Evolutionary conservation across 1,139 yeast genomes (phyloP), one percentile per base, ranked within the genome.

Genomic region (Wickerhamomyces sp.): DNA sequence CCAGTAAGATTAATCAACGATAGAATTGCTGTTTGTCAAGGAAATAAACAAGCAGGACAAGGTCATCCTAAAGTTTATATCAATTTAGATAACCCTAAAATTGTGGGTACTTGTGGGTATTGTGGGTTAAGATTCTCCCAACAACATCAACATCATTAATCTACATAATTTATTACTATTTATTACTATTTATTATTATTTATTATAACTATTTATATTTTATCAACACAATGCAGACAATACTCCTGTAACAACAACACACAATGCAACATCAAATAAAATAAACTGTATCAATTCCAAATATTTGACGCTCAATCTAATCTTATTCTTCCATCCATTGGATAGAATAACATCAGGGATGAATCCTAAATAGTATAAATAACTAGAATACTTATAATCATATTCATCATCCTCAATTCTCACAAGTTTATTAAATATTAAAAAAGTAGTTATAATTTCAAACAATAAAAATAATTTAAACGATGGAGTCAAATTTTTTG

Each of bases 51-150:
- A 26, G 77, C 78, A 34, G 81, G 80, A 59, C 86, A 80, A 58
- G 96, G 96, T 26, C 96, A 88, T 63, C 96, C 96, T 42, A 85
- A 84, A 67, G 80, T 88, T 35, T 88, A 70, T 64, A 87, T 88
- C 66, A 86, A 85, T 67, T 75, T 87, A 61, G 95, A 87, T 63
- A 81, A 79, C 62, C 84, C 89, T 29, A 78, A 52, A 43, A 50
- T 49, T 34, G 73, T 87, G 31, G 78, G 78, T 49, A 73, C 86
- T 31, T 87, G 95, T 67, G 86, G 87, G 11, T 88, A 88, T 72
- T 88, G 96, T 68, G 87, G 87, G 7, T 72, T 79, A 59, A 75
- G 84, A 62, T 81, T 74, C 58, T 56, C 58, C 18, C 54, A 53
- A 48, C 55, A 54, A 35, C 41, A 41, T 35, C 55, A 54, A 35